Evolutionary conservation across 2,329 filamentous ascomycete species (phyloP).

Genomic region (Fusarium pseudocircinatum): DNA sequence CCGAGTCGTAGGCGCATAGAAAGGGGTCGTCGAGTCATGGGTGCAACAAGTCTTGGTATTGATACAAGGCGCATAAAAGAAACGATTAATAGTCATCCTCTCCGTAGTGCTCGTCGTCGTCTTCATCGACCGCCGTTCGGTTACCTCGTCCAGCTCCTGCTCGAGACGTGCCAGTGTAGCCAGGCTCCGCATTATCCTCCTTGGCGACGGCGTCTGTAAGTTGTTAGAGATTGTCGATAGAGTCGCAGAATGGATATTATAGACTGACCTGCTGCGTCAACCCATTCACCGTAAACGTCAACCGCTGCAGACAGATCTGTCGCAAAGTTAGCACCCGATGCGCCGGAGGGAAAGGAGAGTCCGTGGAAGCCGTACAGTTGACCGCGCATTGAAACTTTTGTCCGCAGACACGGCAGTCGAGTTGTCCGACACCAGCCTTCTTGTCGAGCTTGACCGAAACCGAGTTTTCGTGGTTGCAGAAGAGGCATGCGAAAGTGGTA

Average conservation of each 20-base stretch:
- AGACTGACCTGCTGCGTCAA: constrained; percentile 77
- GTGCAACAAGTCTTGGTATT: constrained; percentile 33
- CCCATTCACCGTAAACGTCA: constrained; percentile 98
- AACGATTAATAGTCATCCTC: constrained; percentile 61
- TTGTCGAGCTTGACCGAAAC: constrained; percentile 93
- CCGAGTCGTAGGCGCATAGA: constrained; percentile 17
- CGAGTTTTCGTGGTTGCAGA: constrained; percentile 97
- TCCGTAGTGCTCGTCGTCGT: constrained; percentile 65
- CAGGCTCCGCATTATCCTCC: constrained; percentile 48
- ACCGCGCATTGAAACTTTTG: constrained; percentile 93
- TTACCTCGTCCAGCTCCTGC: constrained; percentile 38
- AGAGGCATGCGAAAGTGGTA: constrained; percentile 93
- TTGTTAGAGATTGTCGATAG: constrained; percentile 18
- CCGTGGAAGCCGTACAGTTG: constrained; percentile 72
- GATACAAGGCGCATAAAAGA: constrained; percentile 32
- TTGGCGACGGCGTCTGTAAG: constrained; percentile 61
- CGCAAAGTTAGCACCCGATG: constrained; percentile 27
- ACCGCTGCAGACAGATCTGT: constrained; percentile 88
- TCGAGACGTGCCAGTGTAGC: constrained; percentile 44
- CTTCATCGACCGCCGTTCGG: constrained; percentile 50
- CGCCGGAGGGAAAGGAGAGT: background rate
- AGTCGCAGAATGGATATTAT: background rate
- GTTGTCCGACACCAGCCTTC: constrained; percentile 84
- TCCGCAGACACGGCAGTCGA: constrained; percentile 92
- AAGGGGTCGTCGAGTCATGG: constrained; percentile 19